Evolutionary conservation across 1,284 basidiomycete genomes (phyloP).

Genomic region (Naganishia sp.): DNA sequence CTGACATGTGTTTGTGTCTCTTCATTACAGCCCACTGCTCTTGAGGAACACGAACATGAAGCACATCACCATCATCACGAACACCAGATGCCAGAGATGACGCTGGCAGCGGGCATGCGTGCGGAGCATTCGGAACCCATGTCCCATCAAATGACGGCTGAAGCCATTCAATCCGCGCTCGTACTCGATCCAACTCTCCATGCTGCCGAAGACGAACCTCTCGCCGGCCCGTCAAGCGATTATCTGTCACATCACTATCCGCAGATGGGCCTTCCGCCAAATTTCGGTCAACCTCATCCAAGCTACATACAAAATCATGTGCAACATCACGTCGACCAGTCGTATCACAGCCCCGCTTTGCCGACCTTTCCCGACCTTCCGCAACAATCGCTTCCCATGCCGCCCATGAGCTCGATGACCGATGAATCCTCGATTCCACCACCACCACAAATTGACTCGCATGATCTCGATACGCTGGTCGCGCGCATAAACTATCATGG

Average conservation of each 20-base stretch:
- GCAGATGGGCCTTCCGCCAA: not conserved
- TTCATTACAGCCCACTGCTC: no score
- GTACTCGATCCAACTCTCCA: slow-evolving; percentile 24
- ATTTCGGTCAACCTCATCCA: slow-evolving; percentile 7
- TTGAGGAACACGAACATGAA: no score
- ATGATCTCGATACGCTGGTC: slow-evolving; percentile 24
- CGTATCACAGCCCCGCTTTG: slow-evolving; percentile 6
- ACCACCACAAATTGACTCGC: slow-evolving; percentile 12
- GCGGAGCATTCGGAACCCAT: slow-evolving; percentile 13
- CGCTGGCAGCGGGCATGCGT: slow-evolving; percentile 23
- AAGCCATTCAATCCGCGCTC: slow-evolving; percentile 14
- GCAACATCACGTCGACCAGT: not conserved
- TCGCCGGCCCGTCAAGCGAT: slow-evolving; percentile 4
- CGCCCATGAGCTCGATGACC: slow-evolving; percentile 2
- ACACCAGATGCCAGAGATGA: slow-evolving; percentile 28
- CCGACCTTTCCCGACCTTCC: slow-evolving; percentile 7
- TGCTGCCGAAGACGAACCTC: slow-evolving; percentile 13
- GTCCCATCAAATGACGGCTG: slow-evolving; percentile 13
- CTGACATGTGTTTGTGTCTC: no score
- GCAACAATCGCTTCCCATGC: not conserved
- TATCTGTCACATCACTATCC: slow-evolving; percentile 7
- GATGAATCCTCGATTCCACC: slow-evolving; percentile 18
- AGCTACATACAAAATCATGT: slow-evolving; percentile 6
- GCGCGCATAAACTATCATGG: slow-evolving; percentile 24
- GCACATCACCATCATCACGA: slow-evolving; percentile 11